Conservation (phyloP, 169 alveolate genomes). For the Cryptosporidium viatorum region DNA sequence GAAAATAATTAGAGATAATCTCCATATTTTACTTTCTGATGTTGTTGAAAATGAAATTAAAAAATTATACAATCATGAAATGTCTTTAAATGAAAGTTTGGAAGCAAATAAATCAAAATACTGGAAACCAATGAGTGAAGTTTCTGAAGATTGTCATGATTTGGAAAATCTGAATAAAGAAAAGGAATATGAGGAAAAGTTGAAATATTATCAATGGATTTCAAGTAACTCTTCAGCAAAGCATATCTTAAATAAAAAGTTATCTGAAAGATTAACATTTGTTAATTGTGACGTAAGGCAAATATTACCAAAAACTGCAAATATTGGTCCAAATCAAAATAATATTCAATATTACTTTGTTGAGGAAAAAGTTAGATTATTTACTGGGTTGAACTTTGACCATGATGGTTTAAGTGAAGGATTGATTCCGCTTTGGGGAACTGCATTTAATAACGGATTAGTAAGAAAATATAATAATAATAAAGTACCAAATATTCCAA, state of each 20-base stretch:
- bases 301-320: constrained; percentile 47
- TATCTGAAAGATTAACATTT: constrained; percentile 53
- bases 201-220: constrained; percentile 21
- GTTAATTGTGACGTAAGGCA: constrained; percentile 61
- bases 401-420: constrained; percentile 74
- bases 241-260: constrained; percentile 38
- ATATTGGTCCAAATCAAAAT: constrained; percentile 15
- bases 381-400: constrained; percentile 70
- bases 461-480: constrained; percentile 44
- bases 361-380: constrained; percentile 54
- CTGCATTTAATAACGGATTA: constrained; percentile 46
- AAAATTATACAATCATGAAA: constrained; percentile 17
- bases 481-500: constrained; percentile 38
- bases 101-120: constrained; percentile 5
- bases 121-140: constrained; percentile 52
- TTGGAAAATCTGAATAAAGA: background rate
- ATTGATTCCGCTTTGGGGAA: constrained; percentile 66
- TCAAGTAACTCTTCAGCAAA: constrained; percentile 28
- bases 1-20: constrained; percentile 42
- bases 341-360: constrained; percentile 7
- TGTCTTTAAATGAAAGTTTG: background rate
- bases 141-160: background rate
- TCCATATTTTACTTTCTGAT: constrained; percentile 39
- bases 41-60: constrained; percentile 45
- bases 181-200: background rate